Base-by-base conservation (phyloP, 2,329 filamentous ascomycete species). In the Aspergillus fructus region DNA sequence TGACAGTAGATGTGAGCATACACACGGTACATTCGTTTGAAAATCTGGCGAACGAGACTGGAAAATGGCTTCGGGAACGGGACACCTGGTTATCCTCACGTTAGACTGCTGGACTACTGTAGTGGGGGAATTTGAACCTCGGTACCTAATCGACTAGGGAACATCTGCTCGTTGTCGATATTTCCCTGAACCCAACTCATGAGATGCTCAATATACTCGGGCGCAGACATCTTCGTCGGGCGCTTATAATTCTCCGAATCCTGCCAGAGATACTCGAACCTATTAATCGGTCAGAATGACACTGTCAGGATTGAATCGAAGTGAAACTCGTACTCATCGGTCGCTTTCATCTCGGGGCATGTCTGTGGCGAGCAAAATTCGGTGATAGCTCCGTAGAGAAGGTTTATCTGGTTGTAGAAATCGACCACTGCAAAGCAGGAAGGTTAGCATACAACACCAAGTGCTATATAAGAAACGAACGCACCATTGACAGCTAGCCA, bases 1-100 rank as follows among this genome's bases (percentile, higher is more conserved):
- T 99, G 94, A 81, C 96, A 99, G 85, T 99, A 99, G 68, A 99
- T 96, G 79, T 99, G 94, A 43, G 94, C 94, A 75, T 99, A 99
- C 61, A 99, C 93, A 66, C 94, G 89, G 79, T 97, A 99, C 79
- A 99, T 89, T 71, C 94, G 89, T 84, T 99, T 99, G 86, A 97
- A 97, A 73, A 99, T 92, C 78, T 97, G 93, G 65, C 91, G 89
- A 62, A 97, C 88, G 56, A 96, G 88, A 55, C 87, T 82, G 7
- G 91, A 89, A 78, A 99, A 99, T 19, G 89, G 88, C 73, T 96
- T 94, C 54, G 94, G 93, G 75, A 99, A 99, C 5, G 93, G 90
- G 11, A 97, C 93, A 64, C 94, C 91, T 86, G 24, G 27, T 49
- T 37, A 49, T 15, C 19, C 23, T 54, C 12, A 21, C 5, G 33